Conservation (phyloP, 176 grass and related monocot species). For the Avena sativa region DNA sequence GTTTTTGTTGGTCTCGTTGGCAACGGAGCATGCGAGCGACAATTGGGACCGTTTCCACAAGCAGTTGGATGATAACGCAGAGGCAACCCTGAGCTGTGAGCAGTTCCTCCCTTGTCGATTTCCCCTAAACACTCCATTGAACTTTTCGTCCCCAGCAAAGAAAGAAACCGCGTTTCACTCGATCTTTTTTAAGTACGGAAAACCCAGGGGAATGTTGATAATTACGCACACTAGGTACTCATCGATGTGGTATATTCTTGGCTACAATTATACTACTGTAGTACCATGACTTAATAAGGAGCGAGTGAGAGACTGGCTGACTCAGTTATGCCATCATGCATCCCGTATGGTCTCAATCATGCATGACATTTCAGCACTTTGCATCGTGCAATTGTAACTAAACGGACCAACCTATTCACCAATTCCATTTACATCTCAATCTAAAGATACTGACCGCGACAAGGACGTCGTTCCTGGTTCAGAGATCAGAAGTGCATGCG, state of each 20-base stretch:
- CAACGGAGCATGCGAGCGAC: neutral
- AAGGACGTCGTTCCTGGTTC: neutral
- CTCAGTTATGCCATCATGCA: too few relatives aligned
- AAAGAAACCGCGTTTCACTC: neutral
- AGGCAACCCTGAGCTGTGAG: neutral
- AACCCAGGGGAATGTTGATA: too few relatives aligned
- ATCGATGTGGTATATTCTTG: too few relatives aligned
- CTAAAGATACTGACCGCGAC: neutral
- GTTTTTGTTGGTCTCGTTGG: too few relatives aligned
- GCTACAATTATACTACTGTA: too few relatives aligned
- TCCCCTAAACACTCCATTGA: neutral
- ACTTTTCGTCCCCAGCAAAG: neutral
- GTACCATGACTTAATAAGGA: too few relatives aligned
- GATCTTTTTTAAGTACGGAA: too few relatives aligned
- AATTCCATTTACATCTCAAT: slow-evolving; percentile 1
- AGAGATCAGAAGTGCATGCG: neutral
- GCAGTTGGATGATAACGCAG: neutral
- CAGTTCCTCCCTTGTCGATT: neutral
- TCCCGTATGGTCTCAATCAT: too few relatives aligned
- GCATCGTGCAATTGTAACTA: neutral
- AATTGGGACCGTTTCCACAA: neutral
- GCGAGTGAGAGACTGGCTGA: too few relatives aligned
- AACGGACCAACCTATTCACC: neutral
- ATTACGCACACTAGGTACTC: too few relatives aligned
- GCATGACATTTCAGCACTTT: too few relatives aligned